Percentiles rank a stretch among this genome's conserved stretches.
Conservation (phyloP, 1,284 basidiomycete genomes). For the Salmacisia buchloeana region DNA sequence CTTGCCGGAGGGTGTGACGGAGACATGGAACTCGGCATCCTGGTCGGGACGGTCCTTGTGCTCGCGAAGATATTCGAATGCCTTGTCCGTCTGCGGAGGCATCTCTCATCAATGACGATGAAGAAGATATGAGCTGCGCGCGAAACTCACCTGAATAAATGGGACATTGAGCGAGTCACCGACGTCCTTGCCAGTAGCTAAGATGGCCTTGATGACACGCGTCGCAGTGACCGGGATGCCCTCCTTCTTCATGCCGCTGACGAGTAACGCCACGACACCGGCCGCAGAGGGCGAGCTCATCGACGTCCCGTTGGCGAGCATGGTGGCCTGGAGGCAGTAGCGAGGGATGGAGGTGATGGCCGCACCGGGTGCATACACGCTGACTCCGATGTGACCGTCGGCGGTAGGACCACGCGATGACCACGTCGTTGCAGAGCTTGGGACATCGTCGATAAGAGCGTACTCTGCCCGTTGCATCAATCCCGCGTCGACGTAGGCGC, state of each 20-base stretch:
- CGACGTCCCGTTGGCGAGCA: constrained; percentile 51
- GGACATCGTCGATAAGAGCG: constrained; percentile 48
- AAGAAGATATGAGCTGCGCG: neutral
- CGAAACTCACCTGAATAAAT: constrained; percentile 41
- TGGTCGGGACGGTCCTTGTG: constrained; percentile 41
- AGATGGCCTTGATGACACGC: constrained; percentile 48
- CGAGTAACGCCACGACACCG: constrained; percentile 45
- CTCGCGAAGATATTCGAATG: constrained; percentile 47
- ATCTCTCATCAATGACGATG: neutral
- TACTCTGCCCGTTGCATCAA: constrained; percentile 51
- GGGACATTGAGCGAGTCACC: constrained; percentile 47
- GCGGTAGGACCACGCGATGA: constrained; percentile 49
- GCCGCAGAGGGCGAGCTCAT: constrained; percentile 50
- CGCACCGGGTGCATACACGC: constrained; percentile 50
- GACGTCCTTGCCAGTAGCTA: constrained; percentile 48
- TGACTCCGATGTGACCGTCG: constrained; percentile 47
- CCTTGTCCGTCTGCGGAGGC: constrained; percentile 30
- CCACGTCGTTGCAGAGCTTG: constrained; percentile 49
- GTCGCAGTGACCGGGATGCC: constrained; percentile 45
- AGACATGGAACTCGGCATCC: constrained; percentile 47
- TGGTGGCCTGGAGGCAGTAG: constrained; percentile 48
- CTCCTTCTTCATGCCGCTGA: constrained; percentile 48
- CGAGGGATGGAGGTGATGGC: constrained; percentile 50
- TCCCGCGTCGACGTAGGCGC: constrained; percentile 49
- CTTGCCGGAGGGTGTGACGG: constrained; percentile 45